Percentiles rank a stretch among this genome's conserved stretches.
Evolutionary conservation across 495 filamentous ascomycete genomes (phyloP).

Genomic region (Delitschia confertaspora): DNA sequence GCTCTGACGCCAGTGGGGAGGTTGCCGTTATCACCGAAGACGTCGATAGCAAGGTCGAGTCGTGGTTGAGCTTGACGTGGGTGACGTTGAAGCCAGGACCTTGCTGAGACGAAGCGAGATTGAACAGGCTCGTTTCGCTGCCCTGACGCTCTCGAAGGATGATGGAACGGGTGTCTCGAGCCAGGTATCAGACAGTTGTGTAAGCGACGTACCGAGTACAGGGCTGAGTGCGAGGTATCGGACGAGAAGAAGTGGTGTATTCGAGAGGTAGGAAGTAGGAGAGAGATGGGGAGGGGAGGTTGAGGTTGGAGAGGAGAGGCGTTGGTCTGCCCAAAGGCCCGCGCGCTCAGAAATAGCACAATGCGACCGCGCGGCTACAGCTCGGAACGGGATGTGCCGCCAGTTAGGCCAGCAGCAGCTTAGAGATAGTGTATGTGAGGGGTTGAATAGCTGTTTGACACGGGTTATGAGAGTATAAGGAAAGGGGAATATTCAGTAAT

Average conservation of each 20-base stretch:
- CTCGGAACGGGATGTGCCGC: no score
- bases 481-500: no score
- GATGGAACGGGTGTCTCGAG: not conserved
- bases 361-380: no score
- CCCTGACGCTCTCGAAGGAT: slow-evolving; percentile 5
- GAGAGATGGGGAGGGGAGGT: not conserved
- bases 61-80: not conserved
- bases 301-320: not conserved
- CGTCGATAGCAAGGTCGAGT: slow-evolving; percentile 1
- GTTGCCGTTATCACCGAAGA: slow-evolving; percentile 14
- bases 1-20: slow-evolving; percentile 11
- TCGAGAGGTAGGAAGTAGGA: not conserved
- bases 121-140: slow-evolving; percentile 25
- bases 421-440: no score
- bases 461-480: no score
- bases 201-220: not conserved
- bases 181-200: slow-evolving; percentile 9
- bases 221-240: not conserved
- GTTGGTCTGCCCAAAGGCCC: no score
- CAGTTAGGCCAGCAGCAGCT: no score
- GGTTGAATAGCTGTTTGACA: no score
- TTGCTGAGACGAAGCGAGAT: slow-evolving; percentile 30
- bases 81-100: slow-evolving; percentile 6
- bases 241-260: no score
- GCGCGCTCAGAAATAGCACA: no score